Base-by-base conservation (phyloP, 2,329 filamentous ascomycete species). In the Monilinia vaccinii-corymbosi region DNA sequence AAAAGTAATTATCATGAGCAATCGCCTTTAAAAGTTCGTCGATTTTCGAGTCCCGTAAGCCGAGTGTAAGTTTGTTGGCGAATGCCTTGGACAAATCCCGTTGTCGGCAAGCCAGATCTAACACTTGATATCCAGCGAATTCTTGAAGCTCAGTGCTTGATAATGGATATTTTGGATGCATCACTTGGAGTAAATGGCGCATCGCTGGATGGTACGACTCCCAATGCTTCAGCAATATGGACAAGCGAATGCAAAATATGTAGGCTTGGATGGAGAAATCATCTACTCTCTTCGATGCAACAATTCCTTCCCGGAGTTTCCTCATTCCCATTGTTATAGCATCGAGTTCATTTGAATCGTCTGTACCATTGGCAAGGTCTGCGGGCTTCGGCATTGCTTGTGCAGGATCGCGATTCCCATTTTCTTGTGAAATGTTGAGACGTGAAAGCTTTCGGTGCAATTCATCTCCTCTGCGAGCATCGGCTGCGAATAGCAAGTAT, bases 131-230 rank as follows among this genome's bases (percentile, higher is more conserved):
- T 36, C 84, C 82, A 2, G 85, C 83, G 56, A 95, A 87, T 68
- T 97, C 94, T 52, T 86, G 82, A 4, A 91, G 75, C 70, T 96
- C 91, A 7, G 87, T 78, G 2, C 79, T 76, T 0, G 87, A 84
- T 23, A 97, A 81, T 4, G 86, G 85, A 53, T 85, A 82, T 2
- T 78, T 73, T 0, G 80, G 77, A 67, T 95, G 88, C 63, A 97
- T 85, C 9, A 76, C 75, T 48, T 85, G 81, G 14, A 99, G 78
- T 2, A 97, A 81, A 68, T 96, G 85, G 44, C 88, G 81, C 25
- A 97, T 82, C 1, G 93, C 91, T 0, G 93, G 91, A 64, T 93
- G 87, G 73, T 97, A 99, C 1, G 91, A 91, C 67, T 96, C 90
- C 67, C 87, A 88, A 67, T 95, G 87, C 64, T 86, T 84, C 60